Base-by-base conservation (phyloP, 2,329 filamentous ascomycete genomes). In the Sodiomyces alkalinus region DNA sequence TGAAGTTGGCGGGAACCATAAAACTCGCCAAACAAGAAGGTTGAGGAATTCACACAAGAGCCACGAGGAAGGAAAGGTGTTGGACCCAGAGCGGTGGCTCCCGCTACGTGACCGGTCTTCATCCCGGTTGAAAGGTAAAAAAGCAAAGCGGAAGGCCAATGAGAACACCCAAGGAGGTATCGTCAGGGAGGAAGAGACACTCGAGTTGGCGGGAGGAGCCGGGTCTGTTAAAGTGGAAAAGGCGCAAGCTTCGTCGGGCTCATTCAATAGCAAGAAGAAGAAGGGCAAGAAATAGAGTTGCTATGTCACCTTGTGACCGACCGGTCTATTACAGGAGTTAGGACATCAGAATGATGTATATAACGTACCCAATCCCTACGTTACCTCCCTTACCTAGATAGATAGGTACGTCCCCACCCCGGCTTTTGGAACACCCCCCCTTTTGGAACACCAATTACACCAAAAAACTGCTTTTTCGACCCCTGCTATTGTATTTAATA, bases 51-150 rank as follows among this genome's bases (percentile, higher is more conserved):
- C 80, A 43, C 79, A 79, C 18, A 82, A 81, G 53, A 67, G 75
- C 43, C 81, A 72, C 44, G 80, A 83, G 33, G 68, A 80, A 29
- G 71, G 66, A 41, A 92, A 85, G 61, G 75, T 74, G 39, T 69
- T 81, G 19, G 90, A 98, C 51, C 76, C 83, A 0, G 90, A 98
- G 55, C 68, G 90, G 37, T 98, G 90, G 90, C 56, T 98, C 34
- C 87, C 90, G 9, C 62, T 96, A 44, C 74, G 80, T 29, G 90
- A 98, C 49, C 69, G 90, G 32, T 90, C 80, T 41, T 80, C 74
- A 22, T 98, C 93, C 54, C 64, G 80, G 26, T 85, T 86, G 6
- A 93, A 90, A 59, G 85, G 85, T 5, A 85, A 80, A 60, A 92
- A 93, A 64, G 81, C 82, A 31, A 87, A 83, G 64, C 78, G 85